Percentiles rank a stretch among this genome's conserved stretches.
Conservation (phyloP, 805 yeast species). For the Kuraishia borneana region DNA sequence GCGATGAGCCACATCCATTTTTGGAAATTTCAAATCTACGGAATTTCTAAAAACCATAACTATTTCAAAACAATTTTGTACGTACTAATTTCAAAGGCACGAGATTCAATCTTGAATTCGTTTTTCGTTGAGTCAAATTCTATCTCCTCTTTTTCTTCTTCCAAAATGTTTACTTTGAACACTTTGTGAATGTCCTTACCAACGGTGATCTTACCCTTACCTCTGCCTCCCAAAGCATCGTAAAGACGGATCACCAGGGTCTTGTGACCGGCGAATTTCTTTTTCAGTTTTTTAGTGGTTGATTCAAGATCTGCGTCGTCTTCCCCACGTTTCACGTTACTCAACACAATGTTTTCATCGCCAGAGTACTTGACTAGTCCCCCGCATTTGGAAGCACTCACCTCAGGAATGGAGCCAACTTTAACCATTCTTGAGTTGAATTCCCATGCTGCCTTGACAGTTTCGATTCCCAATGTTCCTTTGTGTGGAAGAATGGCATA, state of each 20-base stretch:
- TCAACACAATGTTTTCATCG: conserved; percentile 50
- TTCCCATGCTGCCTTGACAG: conserved; percentile 67
- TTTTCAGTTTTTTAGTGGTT: conserved; percentile 28
- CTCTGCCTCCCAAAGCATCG: conserved; percentile 79
- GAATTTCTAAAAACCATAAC: too few relatives aligned
- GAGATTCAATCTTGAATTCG: conserved; percentile 29
- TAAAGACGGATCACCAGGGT: conserved; percentile 66
- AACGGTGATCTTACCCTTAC: conserved; percentile 39
- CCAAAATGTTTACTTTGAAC: conserved; percentile 47
- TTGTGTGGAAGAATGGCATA: conserved; percentile 80
- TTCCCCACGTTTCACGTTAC: conserved; percentile 80
- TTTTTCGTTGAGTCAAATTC: conserved; percentile 16
- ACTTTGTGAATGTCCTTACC: conserved; percentile 30
- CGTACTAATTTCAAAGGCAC: conserved; percentile 75
- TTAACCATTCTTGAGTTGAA: conserved; percentile 46
- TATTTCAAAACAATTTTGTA: conserved; percentile 38
- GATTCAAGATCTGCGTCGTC: conserved; percentile 52
- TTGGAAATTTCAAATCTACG: too few relatives aligned
- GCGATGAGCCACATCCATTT: too few relatives aligned
- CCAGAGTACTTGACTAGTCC: conserved; percentile 25
- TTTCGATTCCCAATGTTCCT: conserved; percentile 51
- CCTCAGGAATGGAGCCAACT: background rate
- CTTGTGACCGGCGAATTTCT: conserved; percentile 30
- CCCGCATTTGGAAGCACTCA: background rate
- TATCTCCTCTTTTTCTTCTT: conserved; percentile 34